These are phyloP conservation scores for Coemansia sp. DNA, from an alignment of 192 early-diverging fungal genomes.

Conservation along the genomic window DNA sequence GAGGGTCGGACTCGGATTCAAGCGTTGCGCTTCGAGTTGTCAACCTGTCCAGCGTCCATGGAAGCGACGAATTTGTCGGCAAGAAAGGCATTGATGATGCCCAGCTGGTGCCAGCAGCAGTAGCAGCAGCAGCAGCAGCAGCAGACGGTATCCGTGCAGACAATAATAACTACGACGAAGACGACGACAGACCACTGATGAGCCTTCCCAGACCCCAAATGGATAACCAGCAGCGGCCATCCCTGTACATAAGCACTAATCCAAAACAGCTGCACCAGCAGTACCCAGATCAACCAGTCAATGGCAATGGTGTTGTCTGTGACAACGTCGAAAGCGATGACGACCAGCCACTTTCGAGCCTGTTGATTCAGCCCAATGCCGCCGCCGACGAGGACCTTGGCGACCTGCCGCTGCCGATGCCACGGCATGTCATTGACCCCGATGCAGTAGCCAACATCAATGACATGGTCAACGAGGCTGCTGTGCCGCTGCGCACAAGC, in stretches of 20 bases:
- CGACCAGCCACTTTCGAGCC: constrained; percentile 47
- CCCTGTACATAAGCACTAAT: constrained; percentile 24
- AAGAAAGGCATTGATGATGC: constrained; percentile 4
- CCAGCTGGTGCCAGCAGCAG: constrained; percentile 17
- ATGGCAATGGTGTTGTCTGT: not conserved
- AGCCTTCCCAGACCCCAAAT: constrained; percentile 16
- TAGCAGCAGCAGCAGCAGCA: constrained; percentile 19
- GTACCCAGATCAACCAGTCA: not conserved
- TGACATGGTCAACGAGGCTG: constrained; percentile 31
- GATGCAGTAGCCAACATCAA: constrained; percentile 36
- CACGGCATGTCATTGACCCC: constrained; percentile 39
- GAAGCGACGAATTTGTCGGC: constrained; percentile 17
- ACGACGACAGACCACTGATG: constrained; percentile 46
- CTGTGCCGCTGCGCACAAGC: constrained; percentile 27
- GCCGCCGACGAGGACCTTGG: constrained; percentile 35
- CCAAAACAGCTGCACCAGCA: constrained; percentile 21
- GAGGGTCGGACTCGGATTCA: constrained; percentile 6
- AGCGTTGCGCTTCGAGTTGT: constrained; percentile 29
- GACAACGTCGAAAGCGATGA: constrained; percentile 29
- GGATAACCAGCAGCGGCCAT: not conserved
- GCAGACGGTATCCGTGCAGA: not conserved
- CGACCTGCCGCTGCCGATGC: constrained; percentile 45
- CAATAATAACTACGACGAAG: constrained; percentile 3
- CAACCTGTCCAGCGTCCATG: constrained; percentile 18
- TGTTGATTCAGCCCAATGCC: constrained; percentile 25